Evolutionary conservation across 306 rosid genomes (phyloP).

Genomic region (Albizia julibrissin): DNA sequence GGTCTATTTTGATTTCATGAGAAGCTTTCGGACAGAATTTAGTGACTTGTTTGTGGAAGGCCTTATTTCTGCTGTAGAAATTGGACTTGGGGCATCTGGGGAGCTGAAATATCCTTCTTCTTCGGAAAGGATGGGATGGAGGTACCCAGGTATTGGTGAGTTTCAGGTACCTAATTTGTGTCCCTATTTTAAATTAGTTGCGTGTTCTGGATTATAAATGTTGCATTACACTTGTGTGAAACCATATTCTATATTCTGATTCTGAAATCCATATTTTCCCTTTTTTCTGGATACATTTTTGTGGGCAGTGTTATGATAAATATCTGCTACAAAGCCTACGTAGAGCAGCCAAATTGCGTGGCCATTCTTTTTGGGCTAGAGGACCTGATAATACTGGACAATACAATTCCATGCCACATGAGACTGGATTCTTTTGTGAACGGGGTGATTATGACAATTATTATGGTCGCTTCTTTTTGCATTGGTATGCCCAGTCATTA

Average conservation of each 20-base stretch:
- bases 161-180: constrained; percentile 80
- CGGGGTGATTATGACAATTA: constrained; percentile 96
- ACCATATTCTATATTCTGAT: constrained; percentile 12
- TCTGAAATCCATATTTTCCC: constrained; percentile 28
- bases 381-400: constrained; percentile 96
- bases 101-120: constrained; percentile 96
- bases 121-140: constrained; percentile 95
- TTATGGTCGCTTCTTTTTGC: constrained; percentile 96
- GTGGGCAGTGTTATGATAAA: constrained; percentile 86
- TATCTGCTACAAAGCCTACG: constrained; percentile 80
- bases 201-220: constrained; percentile 13
- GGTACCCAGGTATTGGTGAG: constrained; percentile 99
- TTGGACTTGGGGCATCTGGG: constrained; percentile 94
- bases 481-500: constrained; percentile 87
- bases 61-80: constrained; percentile 74
- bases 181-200: constrained; percentile 24
- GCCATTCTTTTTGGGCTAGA: constrained; percentile 93
- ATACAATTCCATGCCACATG: constrained; percentile 92
- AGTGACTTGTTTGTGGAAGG: constrained; percentile 85
- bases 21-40: constrained; percentile 95
- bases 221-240: background rate
- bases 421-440: constrained; percentile 94
- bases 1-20: constrained; percentile 98
- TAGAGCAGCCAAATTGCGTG: constrained; percentile 85
- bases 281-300: constrained; percentile 14